Percentiles rank a stretch among this genome's conserved stretches.
Conservation (phyloP, 176 grass and related monocot species). For the Bothriochloa decipiens region DNA sequence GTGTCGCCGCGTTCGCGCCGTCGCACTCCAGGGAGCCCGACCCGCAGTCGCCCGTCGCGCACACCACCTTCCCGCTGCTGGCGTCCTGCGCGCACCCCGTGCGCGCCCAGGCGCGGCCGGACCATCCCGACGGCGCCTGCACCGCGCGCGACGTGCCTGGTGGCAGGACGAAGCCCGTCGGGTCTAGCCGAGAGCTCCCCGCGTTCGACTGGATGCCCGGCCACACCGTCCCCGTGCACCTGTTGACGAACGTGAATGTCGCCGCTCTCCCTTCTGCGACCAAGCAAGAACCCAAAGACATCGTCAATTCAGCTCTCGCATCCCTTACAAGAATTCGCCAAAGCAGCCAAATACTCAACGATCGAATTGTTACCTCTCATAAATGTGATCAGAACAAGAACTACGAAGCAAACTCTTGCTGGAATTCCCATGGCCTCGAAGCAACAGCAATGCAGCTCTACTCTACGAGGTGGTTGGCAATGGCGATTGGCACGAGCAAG, state of each 20-base stretch:
- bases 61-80: slow-evolving; percentile 36
- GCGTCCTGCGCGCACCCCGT: slow-evolving; percentile 66
- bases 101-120: slow-evolving; percentile 78
- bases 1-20: slow-evolving; percentile 58
- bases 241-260: slow-evolving; percentile 84
- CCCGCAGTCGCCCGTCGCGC: slow-evolving; percentile 89
- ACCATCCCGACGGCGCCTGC: slow-evolving; percentile 72
- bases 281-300: neutral
- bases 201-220: slow-evolving; percentile 82
- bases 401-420: slow-evolving; percentile 20
- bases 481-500: slow-evolving; percentile 8
- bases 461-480: slow-evolving; percentile 20
- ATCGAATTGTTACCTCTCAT: slow-evolving; percentile 44
- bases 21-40: slow-evolving; percentile 73
- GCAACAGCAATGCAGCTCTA: slow-evolving; percentile 51
- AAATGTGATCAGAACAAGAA: slow-evolving; percentile 19
- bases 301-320: slow-evolving; percentile 6
- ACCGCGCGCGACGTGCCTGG: slow-evolving; percentile 55
- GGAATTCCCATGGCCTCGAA: slow-evolving; percentile 38
- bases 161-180: slow-evolving; percentile 76
- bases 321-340: neutral
- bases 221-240: slow-evolving; percentile 72
- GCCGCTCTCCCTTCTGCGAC: slow-evolving; percentile 48
- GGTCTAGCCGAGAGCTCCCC: slow-evolving; percentile 57
- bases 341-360: neutral